Base-by-base conservation (phyloP, 805 yeast genomes). In the Clavispora phyllophila region DNA sequence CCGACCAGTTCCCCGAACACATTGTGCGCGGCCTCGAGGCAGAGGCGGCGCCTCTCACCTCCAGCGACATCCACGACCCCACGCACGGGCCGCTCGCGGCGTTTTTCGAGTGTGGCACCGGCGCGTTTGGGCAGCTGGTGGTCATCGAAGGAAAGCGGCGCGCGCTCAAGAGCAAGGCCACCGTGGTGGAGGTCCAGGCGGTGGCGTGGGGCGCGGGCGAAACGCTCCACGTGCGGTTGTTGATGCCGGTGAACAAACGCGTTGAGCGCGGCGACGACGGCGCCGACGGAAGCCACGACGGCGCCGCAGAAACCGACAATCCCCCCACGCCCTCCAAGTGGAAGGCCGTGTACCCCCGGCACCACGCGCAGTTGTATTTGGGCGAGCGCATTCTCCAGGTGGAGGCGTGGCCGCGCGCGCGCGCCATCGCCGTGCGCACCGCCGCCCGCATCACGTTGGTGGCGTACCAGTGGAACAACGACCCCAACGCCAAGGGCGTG, bases 361-460 rank as follows among this genome's bases (percentile, higher is more conserved):
- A 23, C 19, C 19, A 23, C 4, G 36, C 40, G 9, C 44, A 34
- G 31, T 40, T 40, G 38, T 18, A 9, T 3, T 24, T 49, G 7
- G 44, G 37, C 10, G 48, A 42, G 29, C 39, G 35, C 8, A 40
- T 51, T n/a, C 28, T 9, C n/a, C 55, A 49, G 39, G 32, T 51
- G 13, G 43, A 27, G 23, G 29, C 29, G 13, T 34, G 42, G 25
- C 25, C 35, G 8, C 39, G 35, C 9, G 39, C 22, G 10, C 36
- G 36, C 10, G 10, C 49, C 23, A 25, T 51, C 5, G 48, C 42
- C 12, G 46, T 51, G 18, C 50, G 55, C 4, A 48, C 49, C 4
- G 38, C 38, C 9, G 28, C 25, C 14, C 35, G 36, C 7, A 28
- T 49, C 12, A 37, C 37, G 19, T 28, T 51, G n/a, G 20, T 47